These are phyloP conservation scores for Scopulariopsis brevicaulis DNA, from an alignment of 2,329 filamentous ascomycete species.

Conservation along the genomic window DNA sequence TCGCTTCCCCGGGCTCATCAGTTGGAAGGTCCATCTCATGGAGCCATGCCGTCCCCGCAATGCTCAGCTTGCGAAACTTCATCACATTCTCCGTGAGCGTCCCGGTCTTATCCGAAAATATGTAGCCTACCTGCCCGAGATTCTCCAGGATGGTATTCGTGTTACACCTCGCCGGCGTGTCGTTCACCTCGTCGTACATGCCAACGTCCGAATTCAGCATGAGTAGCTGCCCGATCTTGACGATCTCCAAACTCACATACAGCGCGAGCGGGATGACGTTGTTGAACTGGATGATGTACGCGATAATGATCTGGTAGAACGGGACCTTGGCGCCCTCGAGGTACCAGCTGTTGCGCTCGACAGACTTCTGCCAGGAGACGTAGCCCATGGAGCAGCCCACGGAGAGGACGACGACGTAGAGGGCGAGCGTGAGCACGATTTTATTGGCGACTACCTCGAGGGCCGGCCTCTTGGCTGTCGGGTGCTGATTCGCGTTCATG, in stretches of 20 bases:
- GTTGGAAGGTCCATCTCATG: constrained; percentile 61
- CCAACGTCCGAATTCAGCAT: constrained; percentile 71
- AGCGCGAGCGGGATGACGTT: constrained; percentile 86
- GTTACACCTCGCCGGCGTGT: constrained; percentile 81
- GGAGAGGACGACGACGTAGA: constrained; percentile 68
- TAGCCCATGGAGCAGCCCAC: constrained; percentile 78
- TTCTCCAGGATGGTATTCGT: constrained; percentile 95
- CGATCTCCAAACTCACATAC: constrained; percentile 81
- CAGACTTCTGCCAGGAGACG: constrained; percentile 57
- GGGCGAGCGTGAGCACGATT: constrained; percentile 70
- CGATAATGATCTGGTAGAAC: constrained; percentile 73
- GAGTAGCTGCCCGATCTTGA: constrained; percentile 70
- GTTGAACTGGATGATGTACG: constrained; percentile 94
- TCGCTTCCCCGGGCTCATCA: constrained; percentile 11
- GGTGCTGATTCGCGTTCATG: constrained; percentile 86
- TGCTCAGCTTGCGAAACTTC: constrained; percentile 87
- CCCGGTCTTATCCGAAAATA: constrained; percentile 92
- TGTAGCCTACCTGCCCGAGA: constrained; percentile 77
- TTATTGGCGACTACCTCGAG: constrained; percentile 68
- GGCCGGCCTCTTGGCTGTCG: constrained; percentile 69
- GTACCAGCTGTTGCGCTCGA: constrained; percentile 67
- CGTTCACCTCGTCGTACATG: constrained; percentile 78
- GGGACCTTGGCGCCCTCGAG: constrained; percentile 58
- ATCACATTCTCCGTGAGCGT: constrained; percentile 92
- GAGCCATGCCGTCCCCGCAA: constrained; percentile 81